Conservation (phyloP, 1,284 basidiomycete genomes). For the Ganoderma sinense region DNA sequence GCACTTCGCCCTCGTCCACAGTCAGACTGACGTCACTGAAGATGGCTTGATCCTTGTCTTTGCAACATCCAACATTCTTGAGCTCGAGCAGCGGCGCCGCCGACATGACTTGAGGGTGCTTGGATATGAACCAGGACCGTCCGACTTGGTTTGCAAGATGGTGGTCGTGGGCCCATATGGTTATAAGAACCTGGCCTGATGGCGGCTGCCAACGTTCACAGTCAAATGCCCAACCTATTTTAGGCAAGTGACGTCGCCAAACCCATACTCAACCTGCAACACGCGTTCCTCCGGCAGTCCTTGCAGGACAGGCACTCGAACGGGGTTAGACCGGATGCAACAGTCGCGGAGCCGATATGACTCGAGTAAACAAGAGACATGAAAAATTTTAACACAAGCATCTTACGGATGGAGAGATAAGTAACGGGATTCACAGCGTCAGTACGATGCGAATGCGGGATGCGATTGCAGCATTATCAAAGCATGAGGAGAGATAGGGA, state of each 20-base stretch:
- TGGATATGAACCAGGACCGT: not conserved
- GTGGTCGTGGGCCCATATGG: not conserved
- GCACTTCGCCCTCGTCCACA: constrained; percentile 74
- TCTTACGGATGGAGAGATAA: not conserved
- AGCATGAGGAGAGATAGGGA: constrained; percentile 31
- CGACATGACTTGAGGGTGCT: constrained; percentile 14
- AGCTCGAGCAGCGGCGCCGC: constrained; percentile 49
- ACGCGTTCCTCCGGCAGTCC: no score
- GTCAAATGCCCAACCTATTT: not conserved
- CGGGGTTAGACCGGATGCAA: not conserved
- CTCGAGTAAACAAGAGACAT: not conserved
- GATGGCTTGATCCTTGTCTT: constrained; percentile 53
- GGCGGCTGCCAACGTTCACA: not conserved
- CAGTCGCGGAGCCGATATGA: not conserved
- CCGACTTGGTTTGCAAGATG: not conserved
- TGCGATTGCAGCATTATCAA: constrained; percentile 30
- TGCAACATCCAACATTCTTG: constrained; percentile 49
- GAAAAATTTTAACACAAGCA: not conserved
- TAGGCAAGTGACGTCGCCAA: not conserved
- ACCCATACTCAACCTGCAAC: not conserved
- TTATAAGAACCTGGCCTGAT: not conserved
- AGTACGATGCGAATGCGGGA: constrained; percentile 14
- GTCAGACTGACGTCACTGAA: constrained; percentile 66
- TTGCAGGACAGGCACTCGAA: not conserved
- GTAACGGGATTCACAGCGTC: not conserved